phyloP scores from a whole-genome alignment of 371 early-diverging fungal species.

The Phascolomyces articulosus region DNA sequence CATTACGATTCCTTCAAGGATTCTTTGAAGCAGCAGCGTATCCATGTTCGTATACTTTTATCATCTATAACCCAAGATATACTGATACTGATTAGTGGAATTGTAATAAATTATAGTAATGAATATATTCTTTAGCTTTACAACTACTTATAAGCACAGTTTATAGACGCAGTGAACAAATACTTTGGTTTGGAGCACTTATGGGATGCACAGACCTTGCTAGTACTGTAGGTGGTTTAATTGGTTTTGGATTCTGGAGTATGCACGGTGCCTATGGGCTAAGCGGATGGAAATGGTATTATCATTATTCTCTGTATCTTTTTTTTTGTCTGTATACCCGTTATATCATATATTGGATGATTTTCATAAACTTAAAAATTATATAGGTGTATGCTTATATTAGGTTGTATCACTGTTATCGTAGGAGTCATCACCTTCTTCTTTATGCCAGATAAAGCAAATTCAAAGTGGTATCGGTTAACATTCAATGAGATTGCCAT shows the following conservation, averaged over 20 bases:
- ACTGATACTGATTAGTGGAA: no score
- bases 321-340: no score
- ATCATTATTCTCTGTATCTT: no score
- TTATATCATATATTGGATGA: no score
- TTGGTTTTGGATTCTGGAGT: conserved; percentile 57
- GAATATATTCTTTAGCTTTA: neutral
- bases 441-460: conserved; percentile 35
- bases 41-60: conserved; percentile 11
- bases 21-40: conserved; percentile 39
- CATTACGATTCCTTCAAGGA: conserved; percentile 30
- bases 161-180: conserved; percentile 29
- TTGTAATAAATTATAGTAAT: no score
- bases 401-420: conserved; percentile 24
- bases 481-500: conserved; percentile 32
- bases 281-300: conserved; percentile 58
- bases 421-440: conserved; percentile 30
- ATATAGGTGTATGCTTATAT: conserved; percentile 38
- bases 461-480: conserved; percentile 21
- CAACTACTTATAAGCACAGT: conserved; percentile 19
- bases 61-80: no score
- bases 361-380: no score
- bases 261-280: conserved; percentile 45
- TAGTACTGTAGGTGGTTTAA: conserved; percentile 52
- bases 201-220: conserved; percentile 23
- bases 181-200: conserved; percentile 25